Conservation (phyloP, 148 eudicot genomes). For the Silene latifolia region DNA sequence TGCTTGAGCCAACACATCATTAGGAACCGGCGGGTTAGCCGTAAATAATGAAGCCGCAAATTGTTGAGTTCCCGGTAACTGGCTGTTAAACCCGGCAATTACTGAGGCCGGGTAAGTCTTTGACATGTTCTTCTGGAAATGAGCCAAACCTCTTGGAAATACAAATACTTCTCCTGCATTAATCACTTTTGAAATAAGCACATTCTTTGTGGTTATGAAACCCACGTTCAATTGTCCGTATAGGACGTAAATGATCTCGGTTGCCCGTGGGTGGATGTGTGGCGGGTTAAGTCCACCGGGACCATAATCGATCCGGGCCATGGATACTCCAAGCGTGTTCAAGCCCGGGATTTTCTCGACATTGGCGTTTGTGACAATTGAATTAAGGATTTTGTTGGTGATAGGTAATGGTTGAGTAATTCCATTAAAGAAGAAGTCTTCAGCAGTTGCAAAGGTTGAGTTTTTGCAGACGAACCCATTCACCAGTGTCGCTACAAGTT, state of each 20-base stretch:
- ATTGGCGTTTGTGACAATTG: conserved; percentile 32
- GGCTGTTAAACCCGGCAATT: conserved; percentile 29
- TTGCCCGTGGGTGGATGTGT: conserved; percentile 47
- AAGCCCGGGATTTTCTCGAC: conserved; percentile 37
- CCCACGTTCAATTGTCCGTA: conserved; percentile 33
- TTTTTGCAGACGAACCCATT: conserved; percentile 41
- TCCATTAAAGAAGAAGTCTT: conserved; percentile 36
- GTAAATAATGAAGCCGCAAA: conserved; percentile 29
- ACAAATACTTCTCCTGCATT: conserved; percentile 26
- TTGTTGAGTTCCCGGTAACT: conserved; percentile 31
- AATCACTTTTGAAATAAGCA: conserved; percentile 21
- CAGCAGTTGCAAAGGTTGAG: conserved; percentile 18
- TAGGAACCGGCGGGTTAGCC: conserved; percentile 26
- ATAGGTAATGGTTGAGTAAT: conserved; percentile 22
- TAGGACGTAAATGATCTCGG: conserved; percentile 35
- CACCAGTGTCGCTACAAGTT: conserved; percentile 3
- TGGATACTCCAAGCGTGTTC: conserved; percentile 38
- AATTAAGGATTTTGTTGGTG: conserved; percentile 31
- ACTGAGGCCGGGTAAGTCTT: conserved; percentile 20
- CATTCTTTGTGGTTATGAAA: conserved; percentile 28
- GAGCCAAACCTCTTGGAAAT: conserved; percentile 28
- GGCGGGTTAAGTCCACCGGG: conserved; percentile 42
- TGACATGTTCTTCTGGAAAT: conserved; percentile 27
- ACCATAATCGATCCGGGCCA: conserved; percentile 40
- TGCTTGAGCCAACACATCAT: conserved; percentile 29